Conservation (phyloP, 192 early-diverging fungal genomes). For the Coemansia sp. region DNA sequence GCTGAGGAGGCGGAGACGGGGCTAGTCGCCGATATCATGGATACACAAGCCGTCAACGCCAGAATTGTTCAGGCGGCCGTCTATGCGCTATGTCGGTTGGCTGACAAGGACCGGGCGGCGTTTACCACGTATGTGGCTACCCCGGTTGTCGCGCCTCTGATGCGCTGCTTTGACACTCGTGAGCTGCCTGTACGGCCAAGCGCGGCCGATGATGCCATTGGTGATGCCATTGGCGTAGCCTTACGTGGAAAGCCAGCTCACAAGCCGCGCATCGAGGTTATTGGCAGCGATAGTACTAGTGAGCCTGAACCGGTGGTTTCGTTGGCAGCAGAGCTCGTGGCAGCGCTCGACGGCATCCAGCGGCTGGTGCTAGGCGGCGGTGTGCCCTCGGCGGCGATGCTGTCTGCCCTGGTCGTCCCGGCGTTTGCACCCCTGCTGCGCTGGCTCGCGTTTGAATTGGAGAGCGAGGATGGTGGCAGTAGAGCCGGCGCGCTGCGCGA, state of each 20-base stretch:
- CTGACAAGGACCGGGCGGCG: conserved; percentile 5
- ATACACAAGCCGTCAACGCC: conserved; percentile 4
- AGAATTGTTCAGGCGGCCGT: conserved; percentile 15
- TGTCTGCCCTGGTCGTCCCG: conserved; percentile 56
- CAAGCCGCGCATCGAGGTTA: conserved; percentile 22
- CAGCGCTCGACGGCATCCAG: conserved; percentile 52
- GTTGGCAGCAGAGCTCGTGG: conserved; percentile 34
- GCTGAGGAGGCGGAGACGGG: background rate
- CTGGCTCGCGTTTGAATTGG: conserved; percentile 52
- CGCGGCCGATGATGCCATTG: too few species aligned
- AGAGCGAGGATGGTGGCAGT: too few species aligned
- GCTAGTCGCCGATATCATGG: conserved; percentile 6
- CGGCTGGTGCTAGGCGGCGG: conserved; percentile 59
- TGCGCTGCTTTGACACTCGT: conserved; percentile 29
- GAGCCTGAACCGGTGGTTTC: background rate
- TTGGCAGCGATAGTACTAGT: background rate
- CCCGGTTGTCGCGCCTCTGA: conserved; percentile 39
- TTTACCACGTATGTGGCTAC: conserved; percentile 51
- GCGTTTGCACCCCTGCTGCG: conserved; percentile 58
- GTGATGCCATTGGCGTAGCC: background rate
- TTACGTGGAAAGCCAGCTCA: background rate
- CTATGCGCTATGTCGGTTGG: conserved; percentile 19
- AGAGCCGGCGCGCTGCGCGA: conserved; percentile 45
- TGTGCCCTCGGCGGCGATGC: conserved; percentile 57
- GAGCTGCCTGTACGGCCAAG: too few species aligned